Conservation (phyloP, 768 basidiomycete species). For the Boletus bicolor region DNA sequence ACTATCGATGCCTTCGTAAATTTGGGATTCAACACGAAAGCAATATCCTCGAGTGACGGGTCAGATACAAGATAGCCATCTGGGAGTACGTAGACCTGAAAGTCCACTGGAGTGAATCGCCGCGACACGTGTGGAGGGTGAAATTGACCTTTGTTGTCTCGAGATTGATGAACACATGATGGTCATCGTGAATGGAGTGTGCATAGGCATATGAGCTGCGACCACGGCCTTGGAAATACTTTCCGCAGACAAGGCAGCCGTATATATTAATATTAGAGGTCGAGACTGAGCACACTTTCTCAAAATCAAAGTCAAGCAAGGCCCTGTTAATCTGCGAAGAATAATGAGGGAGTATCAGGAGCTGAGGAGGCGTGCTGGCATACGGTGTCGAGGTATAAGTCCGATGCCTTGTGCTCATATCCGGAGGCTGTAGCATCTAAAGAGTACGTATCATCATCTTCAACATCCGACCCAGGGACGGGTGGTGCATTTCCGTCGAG, state of each 20-base stretch:
- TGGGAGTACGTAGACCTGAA: slow-evolving; percentile 92
- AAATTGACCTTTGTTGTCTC: slow-evolving; percentile 75
- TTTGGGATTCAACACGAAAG: slow-evolving; percentile 84
- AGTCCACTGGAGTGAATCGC: slow-evolving; percentile 14
- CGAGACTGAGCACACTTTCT: slow-evolving; percentile 97
- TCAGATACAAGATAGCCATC: slow-evolving; percentile 97
- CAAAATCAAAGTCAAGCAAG: slow-evolving; percentile 96
- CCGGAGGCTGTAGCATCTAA: slow-evolving; percentile 23
- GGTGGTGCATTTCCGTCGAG: slow-evolving; percentile 31
- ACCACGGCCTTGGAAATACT: slow-evolving; percentile 97
- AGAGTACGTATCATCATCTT: slow-evolving; percentile 28
- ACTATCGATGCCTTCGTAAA: slow-evolving; percentile 64
- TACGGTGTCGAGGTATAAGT: slow-evolving; percentile 94
- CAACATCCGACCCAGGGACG: slow-evolving; percentile 19
- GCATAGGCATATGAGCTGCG: slow-evolving; percentile 92
- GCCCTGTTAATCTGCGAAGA: slow-evolving; percentile 77
- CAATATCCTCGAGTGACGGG: slow-evolving; percentile 93
- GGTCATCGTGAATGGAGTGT: slow-evolving; percentile 96
- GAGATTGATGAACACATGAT: slow-evolving; percentile 97
- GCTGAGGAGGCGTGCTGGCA: slow-evolving; percentile 31
- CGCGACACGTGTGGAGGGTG: slow-evolving; percentile 16
- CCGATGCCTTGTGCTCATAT: slow-evolving; percentile 52
- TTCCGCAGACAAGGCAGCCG: slow-evolving; percentile 95
- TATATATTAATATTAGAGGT: slow-evolving; percentile 97
- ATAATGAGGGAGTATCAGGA: slow-evolving; percentile 18